These are phyloP conservation scores for Maudiozyma serrabonitensis DNA, from an alignment of 805 yeast genomes.

Conservation along the genomic window DNA sequence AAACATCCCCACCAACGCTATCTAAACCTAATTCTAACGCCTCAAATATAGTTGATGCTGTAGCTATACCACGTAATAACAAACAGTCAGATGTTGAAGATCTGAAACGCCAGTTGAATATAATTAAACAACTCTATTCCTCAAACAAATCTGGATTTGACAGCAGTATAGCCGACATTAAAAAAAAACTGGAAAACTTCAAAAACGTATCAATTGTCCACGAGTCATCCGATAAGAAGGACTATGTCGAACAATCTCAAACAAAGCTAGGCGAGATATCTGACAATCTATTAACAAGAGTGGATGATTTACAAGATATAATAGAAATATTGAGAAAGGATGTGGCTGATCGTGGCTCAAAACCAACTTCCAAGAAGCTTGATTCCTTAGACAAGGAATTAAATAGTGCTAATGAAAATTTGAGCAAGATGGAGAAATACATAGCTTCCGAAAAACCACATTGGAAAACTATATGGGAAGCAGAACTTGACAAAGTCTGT, in stretches of 20 bases:
- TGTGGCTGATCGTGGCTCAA: conserved; percentile 83
- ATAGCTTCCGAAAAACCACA: conserved; percentile 64
- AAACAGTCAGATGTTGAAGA: conserved; percentile 23
- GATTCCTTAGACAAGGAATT: conserved; percentile 58
- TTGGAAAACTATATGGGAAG: conserved; percentile 90
- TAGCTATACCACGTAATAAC: neutral
- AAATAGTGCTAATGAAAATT: conserved; percentile 40
- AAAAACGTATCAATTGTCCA: conserved; percentile 36
- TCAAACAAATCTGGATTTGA: conserved; percentile 21
- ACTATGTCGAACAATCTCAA: conserved; percentile 72
- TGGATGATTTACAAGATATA: conserved; percentile 86
- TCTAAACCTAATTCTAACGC: too few relatives aligned
- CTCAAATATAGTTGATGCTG: neutral
- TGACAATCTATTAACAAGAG: conserved; percentile 61
- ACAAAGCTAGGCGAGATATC: conserved; percentile 64
- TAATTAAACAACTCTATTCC: neutral
- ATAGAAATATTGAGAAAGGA: conserved; percentile 85
- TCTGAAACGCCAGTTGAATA: conserved; percentile 47
- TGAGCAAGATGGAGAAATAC: conserved; percentile 48
- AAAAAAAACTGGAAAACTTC: conserved; percentile 41
- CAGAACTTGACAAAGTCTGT: conserved; percentile 78
- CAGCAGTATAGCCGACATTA: conserved; percentile 35
- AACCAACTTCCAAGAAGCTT: conserved; percentile 68
- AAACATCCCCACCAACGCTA: neutral
- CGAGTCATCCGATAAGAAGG: conserved; percentile 29